These are phyloP conservation scores for Rhamnella rubrinervis DNA, from an alignment of 331 rosid species.

Conservation along the genomic window DNA sequence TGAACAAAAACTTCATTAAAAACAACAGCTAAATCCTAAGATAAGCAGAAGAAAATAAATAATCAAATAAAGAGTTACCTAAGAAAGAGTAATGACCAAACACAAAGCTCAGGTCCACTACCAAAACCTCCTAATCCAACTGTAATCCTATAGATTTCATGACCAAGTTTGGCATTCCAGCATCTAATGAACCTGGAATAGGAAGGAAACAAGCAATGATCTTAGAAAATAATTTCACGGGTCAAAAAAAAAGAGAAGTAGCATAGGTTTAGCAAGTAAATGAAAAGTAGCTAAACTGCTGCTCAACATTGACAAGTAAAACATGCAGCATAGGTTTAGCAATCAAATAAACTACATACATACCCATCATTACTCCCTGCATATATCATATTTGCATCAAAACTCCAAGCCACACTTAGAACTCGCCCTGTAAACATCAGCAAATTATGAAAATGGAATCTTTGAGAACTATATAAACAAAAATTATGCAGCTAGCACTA, in stretches of 20 bases:
- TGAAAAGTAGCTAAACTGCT: not conserved
- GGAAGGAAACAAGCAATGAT: no score
- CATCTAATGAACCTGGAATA: slow-evolving; percentile 63
- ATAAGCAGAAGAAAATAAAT: not conserved
- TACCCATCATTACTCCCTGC: slow-evolving; percentile 97
- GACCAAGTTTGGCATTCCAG: slow-evolving; percentile 70
- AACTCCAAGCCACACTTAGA: slow-evolving; percentile 87
- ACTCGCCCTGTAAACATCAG: slow-evolving; percentile 59
- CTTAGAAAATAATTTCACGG: not conserved
- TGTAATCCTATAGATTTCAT: slow-evolving; percentile 78
- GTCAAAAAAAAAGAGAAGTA: not conserved
- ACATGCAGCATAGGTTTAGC: not conserved
- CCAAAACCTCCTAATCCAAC: slow-evolving; percentile 90
- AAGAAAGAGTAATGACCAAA: slow-evolving; percentile 79
- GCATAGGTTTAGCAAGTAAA: not conserved
- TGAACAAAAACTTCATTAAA: slow-evolving; percentile 22
- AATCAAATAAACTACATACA: slow-evolving; percentile 17
- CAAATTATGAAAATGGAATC: slow-evolving; percentile 5
- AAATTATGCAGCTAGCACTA: not conserved
- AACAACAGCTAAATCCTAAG: slow-evolving; percentile 12
- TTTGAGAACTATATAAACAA: not conserved
- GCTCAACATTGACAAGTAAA: no score
- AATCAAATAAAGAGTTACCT: slow-evolving; percentile 48
- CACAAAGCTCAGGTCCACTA: slow-evolving; percentile 66
- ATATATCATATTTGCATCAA: slow-evolving; percentile 65